Percentiles rank a stretch among this genome's conserved stretches.
These are phyloP conservation scores for Colletotrichum lini DNA, from an alignment of 2,329 filamentous ascomycete species.

Conservation along the genomic window DNA sequence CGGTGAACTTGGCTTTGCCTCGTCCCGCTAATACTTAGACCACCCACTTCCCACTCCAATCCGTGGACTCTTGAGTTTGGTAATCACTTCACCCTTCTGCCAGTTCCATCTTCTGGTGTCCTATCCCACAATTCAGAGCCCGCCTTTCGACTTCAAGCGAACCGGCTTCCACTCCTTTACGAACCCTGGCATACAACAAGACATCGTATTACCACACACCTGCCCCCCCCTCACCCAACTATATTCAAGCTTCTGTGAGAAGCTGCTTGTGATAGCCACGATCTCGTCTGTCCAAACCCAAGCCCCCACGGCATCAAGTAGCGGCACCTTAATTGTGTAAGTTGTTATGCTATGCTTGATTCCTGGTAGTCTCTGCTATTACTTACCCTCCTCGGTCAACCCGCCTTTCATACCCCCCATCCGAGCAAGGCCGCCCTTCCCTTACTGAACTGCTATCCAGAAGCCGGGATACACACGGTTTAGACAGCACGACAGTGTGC, in stretches of 20 bases:
- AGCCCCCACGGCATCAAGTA: slow-evolving; percentile 4
- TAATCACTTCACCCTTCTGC: slow-evolving; percentile 26
- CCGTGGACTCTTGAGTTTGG: slow-evolving; percentile 25
- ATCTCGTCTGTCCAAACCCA: slow-evolving; percentile 20
- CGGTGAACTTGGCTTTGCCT: slow-evolving; percentile 41
- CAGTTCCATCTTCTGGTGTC: slow-evolving; percentile 6
- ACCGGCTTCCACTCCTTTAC: slow-evolving; percentile 25
- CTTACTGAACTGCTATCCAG: slow-evolving; percentile 42
- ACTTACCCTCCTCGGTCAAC: slow-evolving; percentile 8
- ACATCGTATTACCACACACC: not conserved
- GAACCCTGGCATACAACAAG: slow-evolving; percentile 6
- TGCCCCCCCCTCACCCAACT: not conserved
- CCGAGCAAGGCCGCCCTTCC: slow-evolving; percentile 23
- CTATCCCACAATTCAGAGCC: not conserved
- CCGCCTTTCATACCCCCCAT: slow-evolving; percentile 4
- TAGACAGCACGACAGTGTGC: slow-evolving; percentile 32
- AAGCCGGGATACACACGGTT: slow-evolving; percentile 36
- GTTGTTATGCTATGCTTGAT: slow-evolving; percentile 20
- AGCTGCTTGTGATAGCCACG: slow-evolving; percentile 20
- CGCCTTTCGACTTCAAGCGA: not conserved
- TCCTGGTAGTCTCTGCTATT: slow-evolving; percentile 10
- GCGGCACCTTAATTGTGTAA: slow-evolving; percentile 28
- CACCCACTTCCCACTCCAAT: slow-evolving; percentile 33
- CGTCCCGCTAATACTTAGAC: slow-evolving; percentile 39
- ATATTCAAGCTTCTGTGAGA: slow-evolving; percentile 13